phyloP scores from a whole-genome alignment of 441 rosid genomes.

The Flueggea neowawraea region DNA sequence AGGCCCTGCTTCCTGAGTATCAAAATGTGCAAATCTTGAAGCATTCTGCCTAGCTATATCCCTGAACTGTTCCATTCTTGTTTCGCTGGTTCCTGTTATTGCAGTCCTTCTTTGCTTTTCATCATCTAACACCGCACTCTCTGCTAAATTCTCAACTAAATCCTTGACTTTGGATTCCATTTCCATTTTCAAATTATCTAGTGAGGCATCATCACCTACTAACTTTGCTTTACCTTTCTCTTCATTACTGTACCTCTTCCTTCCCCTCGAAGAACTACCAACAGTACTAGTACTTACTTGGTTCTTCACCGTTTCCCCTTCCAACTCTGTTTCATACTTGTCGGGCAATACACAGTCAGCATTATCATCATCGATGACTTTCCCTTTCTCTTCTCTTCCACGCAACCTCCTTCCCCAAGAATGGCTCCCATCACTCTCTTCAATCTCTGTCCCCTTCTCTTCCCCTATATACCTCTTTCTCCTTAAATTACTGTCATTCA shows the following conservation, averaged over 20 bases:
- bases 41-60: conserved; percentile 66
- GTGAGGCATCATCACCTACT: conserved; percentile 15
- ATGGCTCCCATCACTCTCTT: conserved; percentile 7
- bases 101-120: conserved; percentile 11
- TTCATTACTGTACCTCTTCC: conserved; percentile 17
- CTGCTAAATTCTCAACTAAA: conserved; percentile 9
- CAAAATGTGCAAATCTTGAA: conserved; percentile 68
- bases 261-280: conserved; percentile 22
- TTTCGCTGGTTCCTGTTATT: not conserved
- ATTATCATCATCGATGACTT: too few species aligned
- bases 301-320: not conserved
- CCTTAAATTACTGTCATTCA: too few species aligned
- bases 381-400: too few species aligned
- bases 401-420: too few species aligned
- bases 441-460: conserved; percentile 5
- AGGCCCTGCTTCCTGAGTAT: conserved; percentile 28
- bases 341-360: too few species aligned
- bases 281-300: conserved; percentile 8
- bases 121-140: conserved; percentile 9
- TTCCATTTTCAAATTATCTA: not conserved
- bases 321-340: not conserved
- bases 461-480: conserved; percentile 6
- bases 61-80: conserved; percentile 45
- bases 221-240: conserved; percentile 29
- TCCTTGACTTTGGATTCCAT: not conserved